Base-by-base conservation (phyloP, 495 filamentous ascomycete genomes). In the Filosporella fistucella region DNA sequence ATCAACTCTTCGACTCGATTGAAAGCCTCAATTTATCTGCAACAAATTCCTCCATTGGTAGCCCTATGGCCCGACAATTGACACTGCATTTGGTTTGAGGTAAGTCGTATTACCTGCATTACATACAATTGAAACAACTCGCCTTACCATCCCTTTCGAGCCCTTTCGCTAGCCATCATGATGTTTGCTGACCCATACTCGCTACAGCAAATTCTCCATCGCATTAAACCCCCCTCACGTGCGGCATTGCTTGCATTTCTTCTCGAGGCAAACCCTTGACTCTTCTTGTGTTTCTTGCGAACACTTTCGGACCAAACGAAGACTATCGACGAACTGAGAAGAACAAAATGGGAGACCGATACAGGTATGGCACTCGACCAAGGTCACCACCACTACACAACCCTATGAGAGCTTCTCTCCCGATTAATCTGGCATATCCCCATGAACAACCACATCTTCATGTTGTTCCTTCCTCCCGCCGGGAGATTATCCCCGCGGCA, bases 321-420 rank as follows among this genome's bases (percentile, higher is more conserved):
- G 3, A 12, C 22, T 32, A 25, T 11, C n/a, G n/a, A 29, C n/a
- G 23, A 21, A 46, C 26, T 3, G 32, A 29, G 23, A 50, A 20
- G 26, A 39, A 17, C 43, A 39, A 18, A 18, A 49, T 55, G 47
- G 36, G 52, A 22, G 45, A 60, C 38, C 30, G 57, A 51, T 51
- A 56, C 25, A 43, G 40, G 32, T 51, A 51, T 23, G 17, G 23
- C 39, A 22, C 42, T 43, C 58, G 55, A 32, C 47, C 51, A 17
- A 41, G 45, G 13, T 58, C 58, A 8, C 58, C 58, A 4, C 11
- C 29, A 3, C 13, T 41, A 4, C 42, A 45, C 38, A 50, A 55
- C 23, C 51, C 49, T 13, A 52, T 37, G 20, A 35, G 58, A 25
- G 38, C 55, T 4, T 61, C 58, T 24, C 50, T 61, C 14, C 58